Percentiles rank a stretch among this genome's conserved stretches.
phyloP scores from a whole-genome alignment of 805 yeast genomes.

The Torulaspora gathmanii region DNA sequence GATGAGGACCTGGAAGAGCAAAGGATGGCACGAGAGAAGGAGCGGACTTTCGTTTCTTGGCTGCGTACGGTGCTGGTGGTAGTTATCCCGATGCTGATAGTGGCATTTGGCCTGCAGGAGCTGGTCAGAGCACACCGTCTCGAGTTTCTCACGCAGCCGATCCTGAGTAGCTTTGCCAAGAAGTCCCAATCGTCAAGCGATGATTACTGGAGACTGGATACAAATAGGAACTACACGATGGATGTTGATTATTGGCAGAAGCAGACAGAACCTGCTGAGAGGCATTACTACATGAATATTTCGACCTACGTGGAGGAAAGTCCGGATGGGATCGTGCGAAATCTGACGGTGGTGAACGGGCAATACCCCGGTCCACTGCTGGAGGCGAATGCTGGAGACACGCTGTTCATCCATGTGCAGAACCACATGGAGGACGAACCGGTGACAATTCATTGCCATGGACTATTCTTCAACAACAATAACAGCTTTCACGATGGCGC shows the following conservation, averaged over 20 bases:
- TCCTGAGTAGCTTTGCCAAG: background rate
- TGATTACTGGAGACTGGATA: constrained; percentile 28
- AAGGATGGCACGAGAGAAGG: background rate
- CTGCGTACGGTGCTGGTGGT: background rate
- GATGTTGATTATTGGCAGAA: constrained; percentile 22
- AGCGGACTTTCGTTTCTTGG: background rate
- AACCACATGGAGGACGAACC: constrained; percentile 39
- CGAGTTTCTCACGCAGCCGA: constrained; percentile 1
- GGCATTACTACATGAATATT: constrained; percentile 26
- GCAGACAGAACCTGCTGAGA: constrained; percentile 16
- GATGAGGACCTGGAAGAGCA: constrained; percentile 4
- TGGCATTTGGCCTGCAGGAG: constrained; percentile 3
- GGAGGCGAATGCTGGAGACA: constrained; percentile 43
- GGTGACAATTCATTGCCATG: constrained; percentile 51
- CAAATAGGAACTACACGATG: constrained; percentile 25
- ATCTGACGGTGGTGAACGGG: constrained; percentile 37
- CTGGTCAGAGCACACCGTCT: background rate
- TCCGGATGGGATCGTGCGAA: constrained; percentile 33
- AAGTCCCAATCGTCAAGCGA: constrained; percentile 2
- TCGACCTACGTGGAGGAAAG: constrained; percentile 22
- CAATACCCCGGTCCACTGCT: constrained; percentile 50
- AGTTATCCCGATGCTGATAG: constrained; percentile 5
- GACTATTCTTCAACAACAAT: constrained; percentile 42
- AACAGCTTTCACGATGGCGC: constrained; percentile 51
- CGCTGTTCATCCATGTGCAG: constrained; percentile 40